phyloP scores from a whole-genome alignment of 768 basidiomycete genomes.

The Lentinus brumalis region DNA sequence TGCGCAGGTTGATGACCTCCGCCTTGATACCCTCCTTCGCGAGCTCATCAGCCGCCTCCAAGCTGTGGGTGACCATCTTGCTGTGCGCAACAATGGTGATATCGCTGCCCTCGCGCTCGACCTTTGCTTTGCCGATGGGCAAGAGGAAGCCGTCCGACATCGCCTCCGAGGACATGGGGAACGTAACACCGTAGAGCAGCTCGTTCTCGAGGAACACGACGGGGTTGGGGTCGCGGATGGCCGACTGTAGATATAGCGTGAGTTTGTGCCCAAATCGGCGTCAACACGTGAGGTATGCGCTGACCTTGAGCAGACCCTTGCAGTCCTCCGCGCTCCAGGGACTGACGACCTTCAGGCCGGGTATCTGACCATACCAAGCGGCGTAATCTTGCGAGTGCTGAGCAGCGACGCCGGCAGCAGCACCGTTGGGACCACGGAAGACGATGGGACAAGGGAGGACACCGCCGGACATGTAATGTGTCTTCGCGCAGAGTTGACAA shows the following conservation, averaged over 20 bases:
- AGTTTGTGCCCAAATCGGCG: neutral
- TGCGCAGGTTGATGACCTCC: slow-evolving; percentile 96
- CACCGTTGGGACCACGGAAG: slow-evolving; percentile 99
- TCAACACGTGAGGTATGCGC: slow-evolving; percentile 17
- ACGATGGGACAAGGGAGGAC: slow-evolving; percentile 98
- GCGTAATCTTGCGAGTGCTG: slow-evolving; percentile 99
- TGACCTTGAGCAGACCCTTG: slow-evolving; percentile 94
- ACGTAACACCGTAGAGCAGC: slow-evolving; percentile 96
- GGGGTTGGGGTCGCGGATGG: slow-evolving; percentile 97
- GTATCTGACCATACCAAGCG: slow-evolving; percentile 90
- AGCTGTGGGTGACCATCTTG: slow-evolving; percentile 94
- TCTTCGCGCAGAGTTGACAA: slow-evolving; percentile 99
- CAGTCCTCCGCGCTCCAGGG: slow-evolving; percentile 99
- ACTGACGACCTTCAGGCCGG: slow-evolving; percentile 96
- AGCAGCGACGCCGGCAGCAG: slow-evolving; percentile 93
- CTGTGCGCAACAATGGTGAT: slow-evolving; percentile 97
- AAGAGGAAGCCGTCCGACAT: slow-evolving; percentile 94
- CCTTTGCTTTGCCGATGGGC: slow-evolving; percentile 96
- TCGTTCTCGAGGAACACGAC: slow-evolving; percentile 99
- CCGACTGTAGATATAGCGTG: slow-evolving; percentile 53
- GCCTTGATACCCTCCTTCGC: slow-evolving; percentile 97
- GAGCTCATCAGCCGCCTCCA: slow-evolving; percentile 91
- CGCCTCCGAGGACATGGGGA: slow-evolving; percentile 94
- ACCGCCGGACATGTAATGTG: slow-evolving; percentile 99
- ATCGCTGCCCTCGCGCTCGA: slow-evolving; percentile 91